Percentiles rank a stretch among this genome's conserved stretches.
phyloP scores from a whole-genome alignment of 345 rosid genomes.

The Excoecaria cochinchinensis region DNA sequence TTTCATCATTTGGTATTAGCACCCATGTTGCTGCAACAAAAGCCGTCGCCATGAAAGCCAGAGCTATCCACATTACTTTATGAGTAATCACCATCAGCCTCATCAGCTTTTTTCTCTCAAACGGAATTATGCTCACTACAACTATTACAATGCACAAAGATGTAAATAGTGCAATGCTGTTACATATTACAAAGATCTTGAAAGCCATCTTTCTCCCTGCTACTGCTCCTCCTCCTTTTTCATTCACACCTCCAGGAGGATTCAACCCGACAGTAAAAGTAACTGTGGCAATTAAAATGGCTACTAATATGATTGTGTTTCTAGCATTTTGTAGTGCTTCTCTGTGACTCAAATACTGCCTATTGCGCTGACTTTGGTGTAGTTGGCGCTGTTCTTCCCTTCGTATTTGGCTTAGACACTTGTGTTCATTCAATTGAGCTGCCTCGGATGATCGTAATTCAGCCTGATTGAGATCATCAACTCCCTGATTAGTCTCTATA shows the following conservation, averaged over 20 bases:
- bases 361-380: background rate
- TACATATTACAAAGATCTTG: slow-evolving; percentile 30
- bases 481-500: background rate
- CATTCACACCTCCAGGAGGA: slow-evolving; percentile 28
- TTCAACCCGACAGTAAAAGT: slow-evolving; percentile 29
- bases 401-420: background rate
- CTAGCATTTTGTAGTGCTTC: slow-evolving; percentile 31
- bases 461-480: background rate
- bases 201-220: slow-evolving; percentile 28
- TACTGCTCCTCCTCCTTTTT: slow-evolving; percentile 11
- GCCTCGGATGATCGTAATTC: background rate
- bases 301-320: slow-evolving; percentile 27
- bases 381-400: slow-evolving; percentile 2
- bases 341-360: slow-evolving; percentile 12
- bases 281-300: slow-evolving; percentile 26
- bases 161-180: slow-evolving; percentile 41
- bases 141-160: slow-evolving; percentile 32
- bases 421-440: background rate
- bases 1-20: slow-evolving; percentile 16
- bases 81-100: slow-evolving; percentile 27
- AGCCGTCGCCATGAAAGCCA: slow-evolving; percentile 38
- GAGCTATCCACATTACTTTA: slow-evolving; percentile 36
- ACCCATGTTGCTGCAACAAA: slow-evolving; percentile 29
- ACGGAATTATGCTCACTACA: slow-evolving; percentile 34
- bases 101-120: slow-evolving; percentile 18